Evolutionary conservation across 1,284 basidiomycete genomes (phyloP).

Genomic region (Tausonia pullulans): DNA sequence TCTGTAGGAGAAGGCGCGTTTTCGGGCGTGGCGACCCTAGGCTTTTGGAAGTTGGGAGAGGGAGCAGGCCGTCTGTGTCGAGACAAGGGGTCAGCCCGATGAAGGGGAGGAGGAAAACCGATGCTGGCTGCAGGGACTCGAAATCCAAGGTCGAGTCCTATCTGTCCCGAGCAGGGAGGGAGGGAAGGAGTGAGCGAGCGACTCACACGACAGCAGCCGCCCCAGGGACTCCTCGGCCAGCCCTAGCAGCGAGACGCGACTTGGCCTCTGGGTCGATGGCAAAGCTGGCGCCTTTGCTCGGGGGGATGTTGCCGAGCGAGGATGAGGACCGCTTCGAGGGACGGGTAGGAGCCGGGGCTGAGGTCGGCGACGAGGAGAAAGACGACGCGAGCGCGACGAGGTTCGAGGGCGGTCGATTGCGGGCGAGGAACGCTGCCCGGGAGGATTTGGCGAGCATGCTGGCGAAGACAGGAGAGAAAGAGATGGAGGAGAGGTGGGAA

Average conservation of each 20-base stretch:
- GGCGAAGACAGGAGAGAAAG: no score
- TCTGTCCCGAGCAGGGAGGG: no score
- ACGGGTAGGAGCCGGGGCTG: slow-evolving; percentile 14
- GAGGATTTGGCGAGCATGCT: no score
- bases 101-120: neutral
- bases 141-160: no score
- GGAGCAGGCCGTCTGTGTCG: slow-evolving; percentile 50
- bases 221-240: no score
- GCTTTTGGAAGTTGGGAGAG: slow-evolving; percentile 53
- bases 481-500: no score
- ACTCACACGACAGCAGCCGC: no score
- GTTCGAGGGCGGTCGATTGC: no score
- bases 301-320: slow-evolving; percentile 13
- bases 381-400: neutral
- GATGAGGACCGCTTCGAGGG: slow-evolving; percentile 14
- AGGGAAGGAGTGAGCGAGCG: no score
- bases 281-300: slow-evolving; percentile 18
- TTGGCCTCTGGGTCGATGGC: slow-evolving; percentile 35
- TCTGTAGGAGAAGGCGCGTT: slow-evolving; percentile 5
- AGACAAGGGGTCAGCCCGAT: neutral
- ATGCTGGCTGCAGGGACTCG: no score
- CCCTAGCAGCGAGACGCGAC: slow-evolving; percentile 32
- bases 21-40: neutral
- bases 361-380: slow-evolving; percentile 1
- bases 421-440: no score